Percentiles rank a stretch among this genome's conserved stretches.
phyloP scores from a whole-genome alignment of 2,329 filamentous ascomycete genomes.

The Aspergillus neotritici region DNA sequence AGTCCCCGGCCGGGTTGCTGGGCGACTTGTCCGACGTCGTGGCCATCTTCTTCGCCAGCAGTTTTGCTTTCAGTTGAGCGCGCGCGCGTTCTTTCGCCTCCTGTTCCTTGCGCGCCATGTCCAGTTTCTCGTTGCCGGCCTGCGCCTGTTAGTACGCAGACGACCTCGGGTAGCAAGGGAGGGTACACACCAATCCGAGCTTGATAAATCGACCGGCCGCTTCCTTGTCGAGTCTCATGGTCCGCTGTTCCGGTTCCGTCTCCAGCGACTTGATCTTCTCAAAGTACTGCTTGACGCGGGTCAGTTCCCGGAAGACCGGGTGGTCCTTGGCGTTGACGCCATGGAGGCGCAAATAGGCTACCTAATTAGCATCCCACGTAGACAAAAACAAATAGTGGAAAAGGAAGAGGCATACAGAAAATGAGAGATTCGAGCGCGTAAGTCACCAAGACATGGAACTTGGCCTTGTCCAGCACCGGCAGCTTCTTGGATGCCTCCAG shows the following conservation, averaged over 20 bases:
- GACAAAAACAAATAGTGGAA: not conserved
- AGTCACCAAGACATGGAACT: constrained; percentile 79
- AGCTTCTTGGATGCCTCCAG: constrained; percentile 67
- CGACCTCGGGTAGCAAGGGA: not conserved
- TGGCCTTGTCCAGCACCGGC: constrained; percentile 89
- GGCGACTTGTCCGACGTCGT: constrained; percentile 21
- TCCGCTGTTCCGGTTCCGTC: constrained; percentile 52
- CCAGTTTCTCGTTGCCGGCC: constrained; percentile 48
- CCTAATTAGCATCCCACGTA: not conserved
- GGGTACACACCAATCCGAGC: constrained; percentile 61
- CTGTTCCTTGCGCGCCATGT: constrained; percentile 46
- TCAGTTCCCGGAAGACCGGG: constrained; percentile 77
- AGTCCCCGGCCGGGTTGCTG: constrained; percentile 13
- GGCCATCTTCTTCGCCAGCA: constrained; percentile 36
- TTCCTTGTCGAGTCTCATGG: constrained; percentile 62
- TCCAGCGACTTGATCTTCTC: constrained; percentile 80
- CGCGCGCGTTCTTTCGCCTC: constrained; percentile 47
- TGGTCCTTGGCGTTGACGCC: constrained; percentile 78
- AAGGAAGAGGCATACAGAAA: constrained; percentile 57
- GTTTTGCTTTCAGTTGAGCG: constrained; percentile 44
- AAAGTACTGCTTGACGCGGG: constrained; percentile 84
- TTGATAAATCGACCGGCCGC: constrained; percentile 78
- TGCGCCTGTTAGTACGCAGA: constrained; percentile 19
- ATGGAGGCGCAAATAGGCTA: constrained; percentile 71
- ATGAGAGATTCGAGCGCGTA: constrained; percentile 88